phyloP scores from a whole-genome alignment of 2,329 filamentous ascomycete genomes.

The Epichloe coenophiala region DNA sequence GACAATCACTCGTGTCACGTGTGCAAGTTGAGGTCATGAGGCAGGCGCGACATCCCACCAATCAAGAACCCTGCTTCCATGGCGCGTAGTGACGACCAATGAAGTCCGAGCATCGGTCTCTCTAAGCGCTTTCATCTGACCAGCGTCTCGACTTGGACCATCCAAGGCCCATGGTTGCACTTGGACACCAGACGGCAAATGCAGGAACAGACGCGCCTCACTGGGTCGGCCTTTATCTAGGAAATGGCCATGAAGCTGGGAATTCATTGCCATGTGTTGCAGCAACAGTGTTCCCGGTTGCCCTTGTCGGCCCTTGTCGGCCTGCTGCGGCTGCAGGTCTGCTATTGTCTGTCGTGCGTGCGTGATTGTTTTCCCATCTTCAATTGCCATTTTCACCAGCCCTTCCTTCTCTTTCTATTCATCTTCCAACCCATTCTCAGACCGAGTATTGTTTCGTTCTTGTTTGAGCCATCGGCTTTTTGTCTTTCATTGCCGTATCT shows the following conservation, averaged over 20 bases:
- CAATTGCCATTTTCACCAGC: neutral
- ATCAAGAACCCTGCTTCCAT: constrained; percentile 11
- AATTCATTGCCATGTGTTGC: neutral
- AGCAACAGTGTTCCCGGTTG: neutral
- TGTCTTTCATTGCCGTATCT: neutral
- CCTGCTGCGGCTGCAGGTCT: neutral
- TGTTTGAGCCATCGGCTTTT: neutral
- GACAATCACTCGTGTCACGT: no score
- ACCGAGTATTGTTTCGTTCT: neutral
- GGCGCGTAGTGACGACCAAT: constrained; percentile 21
- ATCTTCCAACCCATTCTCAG: neutral
- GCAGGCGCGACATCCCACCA: constrained; percentile 10
- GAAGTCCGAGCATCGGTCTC: constrained; percentile 5
- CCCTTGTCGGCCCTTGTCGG: neutral
- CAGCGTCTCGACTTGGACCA: constrained; percentile 1
- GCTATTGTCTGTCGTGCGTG: neutral
- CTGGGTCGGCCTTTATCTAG: neutral
- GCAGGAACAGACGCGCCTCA: constrained; percentile 1
- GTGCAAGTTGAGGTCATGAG: no score
- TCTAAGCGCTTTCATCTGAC: constrained; percentile 28
- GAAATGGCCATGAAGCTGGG: neutral
- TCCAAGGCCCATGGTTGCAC: neutral
- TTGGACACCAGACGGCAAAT: neutral
- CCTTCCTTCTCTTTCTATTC: constrained; percentile 1
- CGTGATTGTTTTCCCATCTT: constrained; percentile 6